Percentiles rank a stretch among this genome's conserved stretches.
Conservation (phyloP, 1,139 yeast species). For the Suhomyces bolitotheri region DNA sequence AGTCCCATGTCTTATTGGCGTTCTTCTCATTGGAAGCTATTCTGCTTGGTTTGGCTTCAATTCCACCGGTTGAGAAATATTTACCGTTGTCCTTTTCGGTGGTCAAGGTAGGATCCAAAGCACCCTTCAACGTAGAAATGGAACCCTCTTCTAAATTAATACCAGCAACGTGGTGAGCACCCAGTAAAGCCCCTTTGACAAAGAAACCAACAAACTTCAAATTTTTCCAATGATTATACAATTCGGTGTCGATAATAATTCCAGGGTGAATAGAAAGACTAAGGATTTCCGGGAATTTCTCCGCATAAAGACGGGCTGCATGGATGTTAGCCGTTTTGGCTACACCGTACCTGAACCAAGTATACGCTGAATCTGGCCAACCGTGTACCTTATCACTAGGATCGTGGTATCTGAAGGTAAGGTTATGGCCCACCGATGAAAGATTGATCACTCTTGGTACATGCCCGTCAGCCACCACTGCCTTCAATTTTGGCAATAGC, state of each 20-base stretch:
- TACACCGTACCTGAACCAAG: slow-evolving; percentile 39
- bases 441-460: slow-evolving; percentile 37
- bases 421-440: slow-evolving; percentile 37
- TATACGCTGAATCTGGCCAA: slow-evolving; percentile 26
- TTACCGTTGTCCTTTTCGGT: slow-evolving; percentile 32
- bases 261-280: slow-evolving; percentile 45
- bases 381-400: slow-evolving; percentile 27
- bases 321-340: slow-evolving; percentile 40
- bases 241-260: slow-evolving; percentile 35
- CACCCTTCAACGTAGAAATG: slow-evolving; percentile 35
- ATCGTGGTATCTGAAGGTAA: slow-evolving; percentile 24
- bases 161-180: slow-evolving; percentile 22
- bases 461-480: slow-evolving; percentile 19
- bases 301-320: slow-evolving; percentile 28
- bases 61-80: slow-evolving; percentile 40
- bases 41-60: slow-evolving; percentile 24
- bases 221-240: slow-evolving; percentile 35
- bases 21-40: slow-evolving; percentile 26
- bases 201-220: slow-evolving; percentile 28
- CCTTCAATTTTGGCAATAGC: slow-evolving; percentile 31
- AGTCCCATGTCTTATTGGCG: slow-evolving; percentile 33
- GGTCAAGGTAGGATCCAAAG: slow-evolving; percentile 31
- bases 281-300: slow-evolving; percentile 33
- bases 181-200: slow-evolving; percentile 19
- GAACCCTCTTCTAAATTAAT: slow-evolving; percentile 39